Conservation (phyloP, 2,329 filamentous ascomycete genomes). For the Stagonosporopsis rhizophila region DNA sequence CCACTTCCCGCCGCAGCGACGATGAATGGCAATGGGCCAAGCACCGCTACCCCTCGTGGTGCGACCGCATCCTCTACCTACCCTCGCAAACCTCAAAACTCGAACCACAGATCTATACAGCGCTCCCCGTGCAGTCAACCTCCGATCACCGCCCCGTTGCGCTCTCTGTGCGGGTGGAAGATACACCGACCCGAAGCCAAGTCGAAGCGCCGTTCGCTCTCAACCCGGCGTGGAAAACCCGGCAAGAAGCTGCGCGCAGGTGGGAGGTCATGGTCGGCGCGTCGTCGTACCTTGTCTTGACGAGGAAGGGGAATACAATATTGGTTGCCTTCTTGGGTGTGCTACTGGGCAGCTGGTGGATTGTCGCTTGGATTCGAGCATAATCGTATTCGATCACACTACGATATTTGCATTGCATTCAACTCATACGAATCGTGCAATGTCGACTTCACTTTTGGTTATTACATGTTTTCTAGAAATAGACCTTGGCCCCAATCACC, state of each 20-base stretch:
- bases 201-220: constrained; percentile 61
- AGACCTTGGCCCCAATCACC: too few species aligned
- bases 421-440: too few species aligned
- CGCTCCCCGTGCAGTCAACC: constrained; percentile 78
- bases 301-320: constrained; percentile 55
- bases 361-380: too few species aligned
- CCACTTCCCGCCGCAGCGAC: constrained; percentile 43
- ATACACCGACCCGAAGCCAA: constrained; percentile 50
- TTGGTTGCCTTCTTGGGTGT: constrained; percentile 42
- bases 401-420: too few species aligned
- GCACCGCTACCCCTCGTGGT: constrained; percentile 89
- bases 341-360: constrained; percentile 35
- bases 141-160: constrained; percentile 90
- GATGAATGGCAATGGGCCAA: constrained; percentile 73
- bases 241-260: constrained; percentile 61
- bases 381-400: too few species aligned
- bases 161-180: constrained; percentile 71
- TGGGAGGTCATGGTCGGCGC: constrained; percentile 68
- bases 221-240: constrained; percentile 63
- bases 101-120: constrained; percentile 69
- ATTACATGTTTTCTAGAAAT: too few species aligned
- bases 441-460: too few species aligned
- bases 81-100: constrained; percentile 57
- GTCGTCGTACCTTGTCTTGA: constrained; percentile 61
- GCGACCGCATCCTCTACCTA: constrained; percentile 85